These are phyloP conservation scores for Liquidambar formosana DNA, from an alignment of 164 flowering plant species.

Conservation along the genomic window DNA sequence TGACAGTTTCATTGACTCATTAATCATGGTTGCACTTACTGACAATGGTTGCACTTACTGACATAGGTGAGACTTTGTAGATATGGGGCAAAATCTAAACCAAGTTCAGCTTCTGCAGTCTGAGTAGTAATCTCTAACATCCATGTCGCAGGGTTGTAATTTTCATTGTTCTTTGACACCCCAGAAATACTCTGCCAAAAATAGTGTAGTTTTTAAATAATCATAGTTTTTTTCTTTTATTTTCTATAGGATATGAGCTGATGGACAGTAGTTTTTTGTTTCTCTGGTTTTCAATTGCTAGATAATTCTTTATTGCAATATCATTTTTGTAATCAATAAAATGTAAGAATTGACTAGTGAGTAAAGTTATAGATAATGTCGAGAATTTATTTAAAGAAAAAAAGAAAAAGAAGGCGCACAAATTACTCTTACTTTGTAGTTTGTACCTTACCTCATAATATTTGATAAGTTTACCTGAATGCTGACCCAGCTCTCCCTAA, in stretches of 20 bases:
- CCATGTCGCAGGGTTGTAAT: conserved; percentile 52
- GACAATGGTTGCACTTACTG: conserved; percentile 22
- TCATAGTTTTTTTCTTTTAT: background rate
- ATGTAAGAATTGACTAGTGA: background rate
- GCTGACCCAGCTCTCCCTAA: conserved; percentile 34
- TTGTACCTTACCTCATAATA: conserved; percentile 34
- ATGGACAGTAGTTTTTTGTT: too few relatives aligned
- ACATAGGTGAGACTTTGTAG: conserved; percentile 26
- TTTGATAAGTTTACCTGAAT: conserved; percentile 33
- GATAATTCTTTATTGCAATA: background rate
- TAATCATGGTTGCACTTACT: conserved; percentile 21
- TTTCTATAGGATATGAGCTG: background rate
- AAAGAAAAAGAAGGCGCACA: background rate
- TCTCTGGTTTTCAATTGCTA: background rate
- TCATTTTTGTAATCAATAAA: background rate
- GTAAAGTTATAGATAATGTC: background rate
- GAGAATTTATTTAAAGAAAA: too few relatives aligned
- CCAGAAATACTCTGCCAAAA: conserved; percentile 34
- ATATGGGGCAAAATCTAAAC: conserved; percentile 35
- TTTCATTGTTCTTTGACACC: conserved; percentile 35
- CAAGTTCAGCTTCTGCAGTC: conserved; percentile 34
- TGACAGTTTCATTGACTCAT: background rate
- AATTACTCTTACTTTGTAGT: background rate
- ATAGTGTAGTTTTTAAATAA: background rate
- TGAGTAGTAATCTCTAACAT: conserved; percentile 40